Conservation (phyloP, 2,329 filamentous ascomycete genomes). For the Trichoderma semiorbis region DNA sequence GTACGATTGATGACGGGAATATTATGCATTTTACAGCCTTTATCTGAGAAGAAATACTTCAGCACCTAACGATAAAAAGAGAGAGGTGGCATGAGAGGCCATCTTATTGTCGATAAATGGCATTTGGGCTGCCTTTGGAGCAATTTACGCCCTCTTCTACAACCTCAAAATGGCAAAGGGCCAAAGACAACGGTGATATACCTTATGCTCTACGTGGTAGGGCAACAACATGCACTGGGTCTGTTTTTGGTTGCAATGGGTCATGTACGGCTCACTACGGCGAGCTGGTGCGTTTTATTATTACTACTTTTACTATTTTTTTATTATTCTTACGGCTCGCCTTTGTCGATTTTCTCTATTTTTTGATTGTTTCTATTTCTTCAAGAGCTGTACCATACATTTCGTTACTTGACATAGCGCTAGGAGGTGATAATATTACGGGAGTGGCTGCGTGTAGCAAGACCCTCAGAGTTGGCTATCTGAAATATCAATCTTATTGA, state of each 20-base stretch:
- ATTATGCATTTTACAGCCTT: constrained; percentile 7
- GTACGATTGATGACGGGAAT: constrained; percentile 22
- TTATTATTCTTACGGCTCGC: not conserved
- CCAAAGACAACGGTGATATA: not conserved
- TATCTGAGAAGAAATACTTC: not conserved
- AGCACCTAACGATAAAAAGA: not conserved
- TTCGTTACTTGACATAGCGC: constrained; percentile 4
- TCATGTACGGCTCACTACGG: not conserved
- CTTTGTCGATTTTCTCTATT: not conserved
- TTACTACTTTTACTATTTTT: not conserved
- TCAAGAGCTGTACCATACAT: constrained; percentile 10
- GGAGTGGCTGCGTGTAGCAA: not conserved
- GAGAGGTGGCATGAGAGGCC: not conserved
- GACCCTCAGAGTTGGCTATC: not conserved
- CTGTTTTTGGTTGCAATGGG: not conserved
- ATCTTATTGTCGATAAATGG: not conserved
- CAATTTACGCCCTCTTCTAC: not conserved
- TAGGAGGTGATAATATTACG: constrained; percentile 2
- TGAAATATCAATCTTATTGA: not conserved
- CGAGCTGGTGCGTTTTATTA: not conserved
- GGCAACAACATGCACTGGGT: not conserved
- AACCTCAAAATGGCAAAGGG: not conserved
- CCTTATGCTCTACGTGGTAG: not conserved
- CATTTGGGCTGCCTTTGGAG: not conserved
- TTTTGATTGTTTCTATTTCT: not conserved